These are phyloP conservation scores for Brasenia schreberi DNA, from an alignment of 164 flowering plant species.

Conservation along the genomic window DNA sequence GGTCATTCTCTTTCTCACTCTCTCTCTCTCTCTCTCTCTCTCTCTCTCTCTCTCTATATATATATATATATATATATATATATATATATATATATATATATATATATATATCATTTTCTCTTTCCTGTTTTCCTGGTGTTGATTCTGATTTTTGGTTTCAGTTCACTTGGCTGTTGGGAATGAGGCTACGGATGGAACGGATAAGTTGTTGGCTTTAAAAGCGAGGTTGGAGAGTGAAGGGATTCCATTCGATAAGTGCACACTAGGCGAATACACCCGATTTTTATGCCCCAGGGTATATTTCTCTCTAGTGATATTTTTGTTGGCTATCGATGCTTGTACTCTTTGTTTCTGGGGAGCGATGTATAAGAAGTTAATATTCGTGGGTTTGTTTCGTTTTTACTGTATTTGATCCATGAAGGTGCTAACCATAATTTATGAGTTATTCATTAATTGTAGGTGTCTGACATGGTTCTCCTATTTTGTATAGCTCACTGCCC, in stretches of 20 bases:
- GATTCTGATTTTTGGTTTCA: neutral
- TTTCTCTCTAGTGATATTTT: neutral
- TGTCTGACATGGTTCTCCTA: no score
- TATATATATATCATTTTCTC: neutral
- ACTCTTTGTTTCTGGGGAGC: no score
- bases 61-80: no score
- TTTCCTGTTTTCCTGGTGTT: neutral
- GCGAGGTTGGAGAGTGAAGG: conserved; percentile 6
- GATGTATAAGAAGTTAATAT: neutral
- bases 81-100: no score
- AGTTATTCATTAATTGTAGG: no score
- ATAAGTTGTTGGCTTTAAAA: conserved; percentile 4
- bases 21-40: conserved; percentile 4
- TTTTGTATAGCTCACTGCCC: no score
- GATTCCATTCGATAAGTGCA: conserved; percentile 3
- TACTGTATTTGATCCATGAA: neutral
- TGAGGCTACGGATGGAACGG: neutral
- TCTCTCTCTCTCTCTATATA: conserved; percentile 1
- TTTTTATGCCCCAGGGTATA: conserved; percentile 6
- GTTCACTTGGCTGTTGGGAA: neutral
- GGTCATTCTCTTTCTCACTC: neutral
- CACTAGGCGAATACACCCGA: conserved; percentile 1
- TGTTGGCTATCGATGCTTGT: neutral
- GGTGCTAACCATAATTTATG: neutral
- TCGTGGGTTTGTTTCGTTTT: neutral